Conservation (phyloP, 2,329 filamentous ascomycete genomes). For the Hortaea sp. region DNA sequence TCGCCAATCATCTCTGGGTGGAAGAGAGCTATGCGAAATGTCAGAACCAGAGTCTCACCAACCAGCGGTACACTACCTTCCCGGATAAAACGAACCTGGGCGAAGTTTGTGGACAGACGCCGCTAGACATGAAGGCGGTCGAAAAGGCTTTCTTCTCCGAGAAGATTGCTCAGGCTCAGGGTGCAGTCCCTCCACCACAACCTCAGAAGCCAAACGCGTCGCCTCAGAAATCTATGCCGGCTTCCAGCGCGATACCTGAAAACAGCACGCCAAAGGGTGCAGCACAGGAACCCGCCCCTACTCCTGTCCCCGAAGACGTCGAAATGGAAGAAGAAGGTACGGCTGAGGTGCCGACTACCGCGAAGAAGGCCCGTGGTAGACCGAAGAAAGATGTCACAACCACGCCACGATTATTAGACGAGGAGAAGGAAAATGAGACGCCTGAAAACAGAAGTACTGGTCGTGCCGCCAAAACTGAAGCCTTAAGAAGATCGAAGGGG, state of each 20-base stretch:
- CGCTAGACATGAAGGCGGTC: constrained; percentile 61
- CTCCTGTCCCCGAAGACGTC: constrained; percentile 10
- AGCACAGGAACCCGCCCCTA: constrained; percentile 1
- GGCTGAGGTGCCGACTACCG: constrained; percentile 4
- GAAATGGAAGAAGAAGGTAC: constrained; percentile 14
- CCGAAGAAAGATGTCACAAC: constrained; percentile 14
- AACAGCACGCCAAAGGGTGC: constrained; percentile 1
- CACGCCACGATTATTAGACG: constrained; percentile 19
- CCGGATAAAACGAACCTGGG: constrained; percentile 82
- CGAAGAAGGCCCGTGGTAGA: constrained; percentile 12
- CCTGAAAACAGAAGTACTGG: constrained; percentile 61
- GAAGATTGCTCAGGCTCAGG: constrained; percentile 15
- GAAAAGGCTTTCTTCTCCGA: constrained; percentile 57
- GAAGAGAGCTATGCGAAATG: constrained; percentile 95
- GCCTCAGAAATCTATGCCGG: constrained; percentile 12
- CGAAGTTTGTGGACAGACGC: constrained; percentile 84
- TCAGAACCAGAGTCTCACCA: constrained; percentile 60
- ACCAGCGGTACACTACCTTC: constrained; percentile 73
- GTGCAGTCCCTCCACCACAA: constrained; percentile 4
- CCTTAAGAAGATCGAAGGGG: constrained; percentile 63
- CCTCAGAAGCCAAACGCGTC: constrained; percentile 3
- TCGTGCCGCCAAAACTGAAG: constrained; percentile 80
- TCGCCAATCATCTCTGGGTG: constrained; percentile 93
- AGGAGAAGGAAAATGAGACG: constrained; percentile 73
- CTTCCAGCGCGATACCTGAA: constrained; percentile 7